phyloP scores from a whole-genome alignment of 768 basidiomycete species.

The Pleurotus cornucopiae region DNA sequence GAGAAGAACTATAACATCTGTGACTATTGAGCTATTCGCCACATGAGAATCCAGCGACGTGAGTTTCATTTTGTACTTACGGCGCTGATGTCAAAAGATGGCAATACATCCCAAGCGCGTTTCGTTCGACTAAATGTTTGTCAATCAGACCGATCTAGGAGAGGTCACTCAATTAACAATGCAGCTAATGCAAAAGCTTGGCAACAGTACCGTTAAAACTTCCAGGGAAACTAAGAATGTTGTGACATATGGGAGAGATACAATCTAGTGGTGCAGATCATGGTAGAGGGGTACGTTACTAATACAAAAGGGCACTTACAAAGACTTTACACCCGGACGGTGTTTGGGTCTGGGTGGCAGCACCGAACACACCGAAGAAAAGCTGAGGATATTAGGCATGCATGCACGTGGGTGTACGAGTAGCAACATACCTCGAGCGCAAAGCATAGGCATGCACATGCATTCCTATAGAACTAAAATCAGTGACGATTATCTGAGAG shows the following conservation, averaged over 20 bases:
- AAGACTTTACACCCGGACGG: conserved; percentile 3
- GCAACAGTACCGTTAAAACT: conserved; percentile 8
- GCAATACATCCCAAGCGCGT: conserved; percentile 14
- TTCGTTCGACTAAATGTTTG: conserved; percentile 5
- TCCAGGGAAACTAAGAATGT: conserved; percentile 1
- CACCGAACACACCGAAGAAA: conserved; percentile 2
- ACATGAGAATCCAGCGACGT: not conserved
- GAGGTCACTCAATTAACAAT: no score
- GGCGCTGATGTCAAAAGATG: conserved; percentile 9
- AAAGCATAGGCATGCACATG: conserved; percentile 11
- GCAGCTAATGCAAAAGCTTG: no score
- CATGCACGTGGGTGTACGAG: not conserved
- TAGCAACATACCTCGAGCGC: conserved; percentile 11
- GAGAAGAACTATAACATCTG: conserved; percentile 7
- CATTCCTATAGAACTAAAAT: conserved; percentile 2
- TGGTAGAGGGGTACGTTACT: not conserved
- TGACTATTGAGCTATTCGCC: conserved; percentile 4
- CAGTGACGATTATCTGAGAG: not conserved
- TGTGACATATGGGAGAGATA: conserved; percentile 8
- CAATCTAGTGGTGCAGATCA: conserved; percentile 5
- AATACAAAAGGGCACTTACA: not conserved
- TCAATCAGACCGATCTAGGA: not conserved
- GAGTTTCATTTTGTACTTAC: conserved; percentile 6
- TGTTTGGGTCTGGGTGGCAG: not conserved
- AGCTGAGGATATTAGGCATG: conserved; percentile 1